A percentile compares a stretch with the other conserved stretches of the same genome.
These are phyloP conservation scores for Scopulariopsis brevicaulis DNA, from an alignment of 2,329 filamentous ascomycete species.

Conservation along the genomic window DNA sequence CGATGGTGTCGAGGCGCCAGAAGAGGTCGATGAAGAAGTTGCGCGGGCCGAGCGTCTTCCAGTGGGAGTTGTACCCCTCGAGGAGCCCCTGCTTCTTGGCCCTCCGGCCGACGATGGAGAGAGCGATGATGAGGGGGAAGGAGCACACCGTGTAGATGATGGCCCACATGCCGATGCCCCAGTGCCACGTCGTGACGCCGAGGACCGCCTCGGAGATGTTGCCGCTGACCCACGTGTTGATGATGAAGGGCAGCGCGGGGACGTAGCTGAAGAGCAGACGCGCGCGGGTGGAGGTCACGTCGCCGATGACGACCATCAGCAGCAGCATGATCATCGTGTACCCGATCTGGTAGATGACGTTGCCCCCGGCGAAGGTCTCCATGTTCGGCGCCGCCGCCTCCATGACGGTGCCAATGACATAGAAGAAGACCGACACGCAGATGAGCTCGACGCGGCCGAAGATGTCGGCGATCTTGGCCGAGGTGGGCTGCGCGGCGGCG, in stretches of 20 bases:
- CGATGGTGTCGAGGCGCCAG: conserved; percentile 32
- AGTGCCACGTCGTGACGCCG: conserved; percentile 38
- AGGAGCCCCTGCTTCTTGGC: conserved; percentile 40
- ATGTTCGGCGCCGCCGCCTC: conserved; percentile 38
- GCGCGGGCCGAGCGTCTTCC: conserved; percentile 18
- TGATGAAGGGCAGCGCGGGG: conserved; percentile 46
- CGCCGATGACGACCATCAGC: conserved; percentile 52
- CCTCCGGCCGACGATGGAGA: conserved; percentile 36
- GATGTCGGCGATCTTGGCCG: conserved; percentile 50
- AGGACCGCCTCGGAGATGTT: conserved; percentile 40
- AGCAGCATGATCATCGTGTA: conserved; percentile 51
- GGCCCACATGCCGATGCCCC: conserved; percentile 54
- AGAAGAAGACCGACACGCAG: conserved; percentile 47
- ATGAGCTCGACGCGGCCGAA: conserved; percentile 51
- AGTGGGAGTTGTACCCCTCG: conserved; percentile 18
- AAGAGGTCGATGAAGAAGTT: conserved; percentile 27
- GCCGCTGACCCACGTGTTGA: conserved; percentile 55
- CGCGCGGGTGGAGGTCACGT: conserved; percentile 50
- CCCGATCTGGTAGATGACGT: conserved; percentile 50
- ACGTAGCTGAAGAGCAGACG: conserved; percentile 56
- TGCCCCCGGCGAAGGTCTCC: conserved; percentile 41
- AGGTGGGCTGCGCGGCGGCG: conserved; percentile 43
- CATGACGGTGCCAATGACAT: conserved; percentile 43
- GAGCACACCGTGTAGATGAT: conserved; percentile 50
- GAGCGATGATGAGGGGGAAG: conserved; percentile 40